Conservation (phyloP, 345 rosid species). For the Camelina laxa region DNA sequence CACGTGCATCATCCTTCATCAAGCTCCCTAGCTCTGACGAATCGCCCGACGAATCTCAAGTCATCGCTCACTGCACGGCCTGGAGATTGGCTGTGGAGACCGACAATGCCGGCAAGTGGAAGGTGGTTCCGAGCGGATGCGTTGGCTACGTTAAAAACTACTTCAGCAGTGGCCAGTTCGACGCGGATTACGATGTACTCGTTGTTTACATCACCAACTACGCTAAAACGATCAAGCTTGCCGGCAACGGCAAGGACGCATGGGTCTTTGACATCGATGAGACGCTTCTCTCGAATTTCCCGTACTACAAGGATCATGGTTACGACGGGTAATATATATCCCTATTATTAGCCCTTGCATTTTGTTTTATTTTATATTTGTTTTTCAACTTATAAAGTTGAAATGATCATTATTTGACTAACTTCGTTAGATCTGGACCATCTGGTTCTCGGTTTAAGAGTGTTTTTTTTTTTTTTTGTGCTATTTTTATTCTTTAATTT, state of each 20-base stretch:
- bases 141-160: conserved; percentile 45
- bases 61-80: conserved; percentile 60
- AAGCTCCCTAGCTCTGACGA: conserved; percentile 39
- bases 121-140: conserved; percentile 55
- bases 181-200: conserved; percentile 55
- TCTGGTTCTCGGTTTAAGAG: neutral
- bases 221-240: conserved; percentile 51
- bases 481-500: neutral
- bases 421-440: neutral
- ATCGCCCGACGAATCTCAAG: neutral
- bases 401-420: conserved; percentile 3
- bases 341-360: conserved; percentile 11
- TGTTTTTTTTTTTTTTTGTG: neutral
- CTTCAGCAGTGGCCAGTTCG: conserved; percentile 53
- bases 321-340: conserved; percentile 63
- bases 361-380: neutral
- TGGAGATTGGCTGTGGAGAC: conserved; percentile 85
- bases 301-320: conserved; percentile 60
- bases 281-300: conserved; percentile 73
- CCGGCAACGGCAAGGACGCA: conserved; percentile 67
- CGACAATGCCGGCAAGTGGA: conserved; percentile 78
- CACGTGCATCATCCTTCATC: conserved; percentile 50
- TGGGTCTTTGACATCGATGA: conserved; percentile 92
- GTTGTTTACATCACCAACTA: conserved; percentile 49
- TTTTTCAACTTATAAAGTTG: too few species aligned